Evolutionary conservation across 208 protist species (phyloP), one percentile per base, ranked within the genome.

Genomic region (Trypanosoma conorhini): DNA sequence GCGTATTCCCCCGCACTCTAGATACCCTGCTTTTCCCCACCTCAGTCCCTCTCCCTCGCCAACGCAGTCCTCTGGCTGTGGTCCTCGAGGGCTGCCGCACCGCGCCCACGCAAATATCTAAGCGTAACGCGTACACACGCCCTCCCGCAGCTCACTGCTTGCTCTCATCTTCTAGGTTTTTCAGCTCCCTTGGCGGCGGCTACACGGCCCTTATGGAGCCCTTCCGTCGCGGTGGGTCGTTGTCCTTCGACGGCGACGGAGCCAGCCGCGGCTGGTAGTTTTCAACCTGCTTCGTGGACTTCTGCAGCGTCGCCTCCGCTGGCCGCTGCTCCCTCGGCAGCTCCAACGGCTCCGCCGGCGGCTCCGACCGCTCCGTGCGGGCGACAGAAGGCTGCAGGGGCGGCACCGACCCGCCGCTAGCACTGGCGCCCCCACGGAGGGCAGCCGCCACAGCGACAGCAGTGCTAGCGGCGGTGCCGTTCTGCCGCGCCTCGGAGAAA

Each of bases 211-310:
- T 60, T 15, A 73, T 38, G 33, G 62, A 71, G 0, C 70, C 44
- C 69, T 95, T 95, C 63, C 87, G 82, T 28, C 80, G 73, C 10
- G 89, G 89, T 48, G 83, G 89, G 75, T 93, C 81, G 10, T 60
- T 46, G 72, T 95, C 89, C 61, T 85, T 86, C n/a, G 80, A 71
- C 7, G 89, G 89, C 13, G 81, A 87, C 10, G 86, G 89, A 57
- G 89, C 86, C 55, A 95, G 84, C 54, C 80, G 52, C 15, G 87
- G 83, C 3, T 83, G 85, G 44, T 83, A 91, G 64, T 70, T 88
- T 8, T 81, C 63, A 9, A 13, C 55, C 19, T 84, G 74, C 56
- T 62, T 81, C 17, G 80, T 82, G 12, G 89, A 95, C 10, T 83
- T 83, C 80, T 95, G 89, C 62, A 95, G 77, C 54, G 71, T 56